Evolutionary conservation across 2,329 filamentous ascomycete species (phyloP), one percentile per base, ranked within the genome.

Genomic region (Fusarium abutilonis): DNA sequence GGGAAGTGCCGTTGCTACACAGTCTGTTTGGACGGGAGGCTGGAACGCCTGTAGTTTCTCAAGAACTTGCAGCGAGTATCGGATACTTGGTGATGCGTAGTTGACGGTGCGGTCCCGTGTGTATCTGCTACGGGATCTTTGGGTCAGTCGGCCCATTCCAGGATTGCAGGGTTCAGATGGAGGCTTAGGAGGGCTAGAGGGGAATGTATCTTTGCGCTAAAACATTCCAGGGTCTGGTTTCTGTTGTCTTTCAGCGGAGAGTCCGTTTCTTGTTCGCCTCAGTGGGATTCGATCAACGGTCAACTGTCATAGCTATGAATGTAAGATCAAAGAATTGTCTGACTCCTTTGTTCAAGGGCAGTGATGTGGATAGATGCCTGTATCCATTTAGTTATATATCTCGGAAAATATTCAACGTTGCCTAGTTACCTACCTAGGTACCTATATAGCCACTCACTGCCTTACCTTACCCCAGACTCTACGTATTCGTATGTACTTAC

Each of bases 401-500:
- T 26, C 23, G 23, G 23, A 8, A 8, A 26, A 26, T 26, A 26
- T 26, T 26, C 23, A 26, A 26, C 23, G 23, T 6, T 26, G 5
- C 8, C 8, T 26, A 26, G 2, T 3, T 19, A 19, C 19, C 19
- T 19, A 19, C 19, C 19, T 19, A 19, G 19, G 19, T 19, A 19
- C 19, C 19, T 19, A 19, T 3, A 4, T 19, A 19, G 19, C 4
- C 19, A 19, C 19, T 19, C 23, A 26, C 23, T 26, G 23, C 23
- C 23, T 31, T 51, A 32, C 23, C 23, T 31, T 51, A 32, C 53
- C 56, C 23, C 53, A 29, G 41, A 23, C 29, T 41, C 34, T 43
- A 35, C 60, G 60, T 63, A 63, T 63, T 59, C 60, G 60, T 63
- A 63, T 52, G 45, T 14, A 36, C 7, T 8, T 31, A 21, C 10